Percentiles rank a stretch among this genome's conserved stretches.
Conservation (phyloP, 1,284 basidiomycete species). For the Flammula alnicola region DNA sequence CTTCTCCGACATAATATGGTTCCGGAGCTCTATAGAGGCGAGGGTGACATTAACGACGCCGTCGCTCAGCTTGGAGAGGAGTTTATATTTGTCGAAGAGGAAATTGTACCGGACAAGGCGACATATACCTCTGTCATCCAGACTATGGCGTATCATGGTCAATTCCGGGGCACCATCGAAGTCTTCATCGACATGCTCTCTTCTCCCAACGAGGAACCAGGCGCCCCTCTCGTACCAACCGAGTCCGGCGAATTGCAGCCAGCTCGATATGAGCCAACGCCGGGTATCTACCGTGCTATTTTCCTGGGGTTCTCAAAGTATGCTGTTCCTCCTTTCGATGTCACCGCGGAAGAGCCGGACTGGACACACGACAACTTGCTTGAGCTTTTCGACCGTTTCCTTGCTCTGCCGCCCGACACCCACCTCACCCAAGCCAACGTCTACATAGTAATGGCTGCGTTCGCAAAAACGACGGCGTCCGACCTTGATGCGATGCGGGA, state of each 20-base stretch:
- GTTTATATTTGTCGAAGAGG: conserved; percentile 46
- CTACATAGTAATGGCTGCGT: conserved; percentile 70
- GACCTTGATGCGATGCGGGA: conserved; percentile 52
- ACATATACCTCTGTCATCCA: conserved; percentile 78
- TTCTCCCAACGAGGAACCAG: conserved; percentile 42
- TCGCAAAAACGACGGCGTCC: conserved; percentile 56
- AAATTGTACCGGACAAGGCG: conserved; percentile 58
- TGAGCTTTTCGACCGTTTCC: conserved; percentile 60
- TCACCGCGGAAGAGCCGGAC: conserved; percentile 15
- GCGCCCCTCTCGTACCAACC: conserved; percentile 31
- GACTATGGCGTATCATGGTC: conserved; percentile 69
- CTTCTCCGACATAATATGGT: conserved; percentile 57
- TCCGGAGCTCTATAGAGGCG: conserved; percentile 33
- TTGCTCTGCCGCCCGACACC: conserved; percentile 49
- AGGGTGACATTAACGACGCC: conserved; percentile 38
- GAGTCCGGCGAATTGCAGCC: conserved; percentile 37
- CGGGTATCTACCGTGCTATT: conserved; percentile 68
- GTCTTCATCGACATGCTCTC: conserved; percentile 77
- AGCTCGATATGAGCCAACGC: conserved; percentile 46
- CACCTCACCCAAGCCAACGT: conserved; percentile 50
- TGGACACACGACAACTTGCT: conserved; percentile 66
- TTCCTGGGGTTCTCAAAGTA: conserved; percentile 80
- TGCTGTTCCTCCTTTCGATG: conserved; percentile 34
- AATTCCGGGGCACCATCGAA: conserved; percentile 60
- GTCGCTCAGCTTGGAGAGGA: conserved; percentile 45